These are phyloP conservation scores for Casuarina equisetifolia DNA, from an alignment of 306 rosid species.

Conservation along the genomic window DNA sequence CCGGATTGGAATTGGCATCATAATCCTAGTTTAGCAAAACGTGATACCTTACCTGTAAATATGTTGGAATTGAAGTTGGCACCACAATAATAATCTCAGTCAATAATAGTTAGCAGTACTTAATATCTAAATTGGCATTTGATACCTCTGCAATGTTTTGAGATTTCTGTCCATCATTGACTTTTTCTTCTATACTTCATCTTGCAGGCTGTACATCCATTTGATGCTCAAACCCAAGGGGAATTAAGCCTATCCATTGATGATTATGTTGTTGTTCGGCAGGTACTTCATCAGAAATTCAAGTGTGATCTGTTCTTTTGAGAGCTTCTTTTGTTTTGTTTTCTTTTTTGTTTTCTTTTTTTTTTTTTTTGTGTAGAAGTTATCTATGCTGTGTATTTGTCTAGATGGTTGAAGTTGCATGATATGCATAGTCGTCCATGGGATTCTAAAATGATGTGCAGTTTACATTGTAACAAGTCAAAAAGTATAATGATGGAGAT, in stretches of 20 bases:
- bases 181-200: slow-evolving; percentile 3
- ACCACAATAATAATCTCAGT: not conserved
- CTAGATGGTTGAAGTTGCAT: not conserved
- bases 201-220: slow-evolving; percentile 76
- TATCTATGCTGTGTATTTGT: not conserved
- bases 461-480: not conserved
- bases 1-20: not conserved
- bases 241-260: slow-evolving; percentile 75
- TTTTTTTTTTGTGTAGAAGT: not conserved
- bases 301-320: not conserved
- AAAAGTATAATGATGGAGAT: not conserved
- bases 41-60: not conserved
- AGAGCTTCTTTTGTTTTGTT: not conserved
- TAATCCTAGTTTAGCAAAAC: not conserved
- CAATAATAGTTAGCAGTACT: not conserved
- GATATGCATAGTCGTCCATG: not conserved
- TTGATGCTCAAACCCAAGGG: slow-evolving; percentile 89
- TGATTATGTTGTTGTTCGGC: slow-evolving; percentile 74
- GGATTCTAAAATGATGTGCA: not conserved
- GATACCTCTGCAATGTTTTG: not conserved
- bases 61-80: not conserved
- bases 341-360: not conserved
- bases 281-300: slow-evolving; percentile 49
- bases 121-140: not conserved
- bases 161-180: not conserved